A percentile compares a stretch with the other conserved stretches of the same genome.
These are phyloP conservation scores for Chenopodium formosanum DNA, from an alignment of 148 eudicot species.

Conservation along the genomic window DNA sequence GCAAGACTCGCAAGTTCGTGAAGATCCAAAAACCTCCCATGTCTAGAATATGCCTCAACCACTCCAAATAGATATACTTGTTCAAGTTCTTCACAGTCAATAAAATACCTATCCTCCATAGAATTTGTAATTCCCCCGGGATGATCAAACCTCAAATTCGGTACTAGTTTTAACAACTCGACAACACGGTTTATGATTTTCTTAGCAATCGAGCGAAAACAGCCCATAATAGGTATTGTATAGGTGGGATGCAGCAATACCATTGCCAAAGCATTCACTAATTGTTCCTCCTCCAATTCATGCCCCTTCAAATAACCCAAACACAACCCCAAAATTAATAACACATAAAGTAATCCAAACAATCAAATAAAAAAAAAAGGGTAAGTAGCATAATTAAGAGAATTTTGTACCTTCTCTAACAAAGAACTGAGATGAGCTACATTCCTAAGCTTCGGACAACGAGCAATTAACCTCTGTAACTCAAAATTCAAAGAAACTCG, in stretches of 20 bases:
- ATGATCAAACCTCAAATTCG: conserved; percentile 42
- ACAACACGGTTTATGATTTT: conserved; percentile 59
- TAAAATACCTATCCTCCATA: conserved; percentile 37
- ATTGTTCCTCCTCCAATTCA: conserved; percentile 54
- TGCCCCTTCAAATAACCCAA: conserved; percentile 45
- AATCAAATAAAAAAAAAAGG: neutral
- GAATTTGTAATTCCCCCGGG: conserved; percentile 31
- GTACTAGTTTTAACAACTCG: conserved; percentile 46
- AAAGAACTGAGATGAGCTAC: conserved; percentile 32
- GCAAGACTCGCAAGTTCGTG: conserved; percentile 86
- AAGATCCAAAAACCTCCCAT: conserved; percentile 66
- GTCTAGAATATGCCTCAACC: conserved; percentile 50
- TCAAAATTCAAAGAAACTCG: conserved; percentile 36
- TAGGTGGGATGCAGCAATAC: conserved; percentile 67
- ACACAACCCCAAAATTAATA: conserved; percentile 18
- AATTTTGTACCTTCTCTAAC: conserved; percentile 40
- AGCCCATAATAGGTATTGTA: conserved; percentile 79
- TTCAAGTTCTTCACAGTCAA: conserved; percentile 43
- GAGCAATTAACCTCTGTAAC: conserved; percentile 54
- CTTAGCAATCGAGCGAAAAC: conserved; percentile 64
- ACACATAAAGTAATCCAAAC: neutral
- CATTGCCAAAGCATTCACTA: conserved; percentile 54
- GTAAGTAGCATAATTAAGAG: too few relatives aligned
- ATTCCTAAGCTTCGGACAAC: conserved; percentile 54
- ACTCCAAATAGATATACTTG: conserved; percentile 36